phyloP scores from a whole-genome alignment of 2,329 filamentous ascomycete genomes.

The Colletotrichum cordylinicola region DNA sequence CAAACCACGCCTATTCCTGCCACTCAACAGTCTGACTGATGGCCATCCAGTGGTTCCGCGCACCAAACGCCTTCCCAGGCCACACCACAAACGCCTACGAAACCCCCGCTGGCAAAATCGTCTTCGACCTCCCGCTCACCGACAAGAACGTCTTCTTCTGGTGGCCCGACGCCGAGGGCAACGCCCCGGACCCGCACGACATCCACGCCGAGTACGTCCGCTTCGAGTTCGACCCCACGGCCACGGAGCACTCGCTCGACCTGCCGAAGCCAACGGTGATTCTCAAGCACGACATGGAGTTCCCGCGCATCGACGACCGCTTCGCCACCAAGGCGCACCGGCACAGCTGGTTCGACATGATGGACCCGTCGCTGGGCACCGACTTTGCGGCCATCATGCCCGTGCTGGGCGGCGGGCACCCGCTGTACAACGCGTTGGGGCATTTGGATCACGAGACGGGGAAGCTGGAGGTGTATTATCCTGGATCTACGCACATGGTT shows the following conservation, averaged over 20 bases:
- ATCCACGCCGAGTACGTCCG: slow-evolving; percentile 27
- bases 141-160: slow-evolving; percentile 47
- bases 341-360: slow-evolving; percentile 15
- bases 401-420: slow-evolving; percentile 12
- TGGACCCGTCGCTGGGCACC: slow-evolving; percentile 9
- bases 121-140: slow-evolving; percentile 40
- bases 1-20: accelerated
- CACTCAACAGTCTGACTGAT: neutral
- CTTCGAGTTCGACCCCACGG: slow-evolving; percentile 14
- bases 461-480: slow-evolving; percentile 34
- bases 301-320: slow-evolving; percentile 14
- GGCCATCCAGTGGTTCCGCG: slow-evolving; percentile 39
- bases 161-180: slow-evolving; percentile 42
- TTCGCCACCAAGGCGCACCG: neutral
- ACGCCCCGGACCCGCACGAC: slow-evolving; percentile 33
- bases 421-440: slow-evolving; percentile 38
- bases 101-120: slow-evolving; percentile 30
- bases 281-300: slow-evolving; percentile 13
- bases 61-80: slow-evolving; percentile 38
- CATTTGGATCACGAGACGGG: slow-evolving; percentile 33
- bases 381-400: slow-evolving; percentile 23
- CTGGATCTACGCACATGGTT: slow-evolving; percentile 37
- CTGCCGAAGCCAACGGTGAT: neutral
- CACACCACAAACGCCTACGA: slow-evolving; percentile 44
- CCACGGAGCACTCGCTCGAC: neutral